A percentile compares a stretch with the other conserved stretches of the same genome.
Conservation (phyloP, 2,329 filamentous ascomycete genomes). For the Diaporthe capsici region DNA sequence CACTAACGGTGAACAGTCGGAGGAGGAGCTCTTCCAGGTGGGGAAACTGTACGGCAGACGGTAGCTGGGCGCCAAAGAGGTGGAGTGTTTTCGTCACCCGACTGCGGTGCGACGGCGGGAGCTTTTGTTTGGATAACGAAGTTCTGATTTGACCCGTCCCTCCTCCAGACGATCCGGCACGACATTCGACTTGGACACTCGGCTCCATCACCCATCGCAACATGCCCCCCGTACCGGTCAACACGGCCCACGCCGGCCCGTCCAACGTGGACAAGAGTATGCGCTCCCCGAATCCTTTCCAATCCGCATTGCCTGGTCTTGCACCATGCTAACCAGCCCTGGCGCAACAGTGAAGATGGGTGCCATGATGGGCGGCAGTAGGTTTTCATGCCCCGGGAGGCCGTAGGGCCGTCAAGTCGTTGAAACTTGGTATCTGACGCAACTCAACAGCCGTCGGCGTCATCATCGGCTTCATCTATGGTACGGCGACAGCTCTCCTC, state of each 20-base stretch:
- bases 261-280: conserved; percentile 70
- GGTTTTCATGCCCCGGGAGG: conserved; percentile 55
- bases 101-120: conserved; percentile 8
- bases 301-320: neutral
- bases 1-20: conserved; percentile 4
- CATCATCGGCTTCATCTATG: conserved; percentile 98
- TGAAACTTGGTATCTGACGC: conserved; percentile 6
- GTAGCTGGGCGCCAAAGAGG: conserved; percentile 16
- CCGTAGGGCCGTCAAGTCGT: neutral
- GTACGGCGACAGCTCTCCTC: conserved; percentile 62
- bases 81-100: conserved; percentile 31
- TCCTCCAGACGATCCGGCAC: conserved; percentile 5
- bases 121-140: conserved; percentile 18
- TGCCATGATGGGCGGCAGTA: conserved; percentile 98
- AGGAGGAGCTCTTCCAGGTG: conserved; percentile 21
- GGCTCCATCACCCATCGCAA: conserved; percentile 37
- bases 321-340: conserved; percentile 46
- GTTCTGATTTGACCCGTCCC: neutral
- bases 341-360: conserved; percentile 89
- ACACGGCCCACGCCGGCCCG: conserved; percentile 55
- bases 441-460: conserved; percentile 82
- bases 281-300: conserved; percentile 38
- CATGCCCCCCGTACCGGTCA: conserved; percentile 53
- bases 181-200: neutral
- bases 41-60: neutral